These are phyloP conservation scores for Colletotrichum costaricense DNA, from an alignment of 2,329 filamentous ascomycete genomes.

Conservation along the genomic window DNA sequence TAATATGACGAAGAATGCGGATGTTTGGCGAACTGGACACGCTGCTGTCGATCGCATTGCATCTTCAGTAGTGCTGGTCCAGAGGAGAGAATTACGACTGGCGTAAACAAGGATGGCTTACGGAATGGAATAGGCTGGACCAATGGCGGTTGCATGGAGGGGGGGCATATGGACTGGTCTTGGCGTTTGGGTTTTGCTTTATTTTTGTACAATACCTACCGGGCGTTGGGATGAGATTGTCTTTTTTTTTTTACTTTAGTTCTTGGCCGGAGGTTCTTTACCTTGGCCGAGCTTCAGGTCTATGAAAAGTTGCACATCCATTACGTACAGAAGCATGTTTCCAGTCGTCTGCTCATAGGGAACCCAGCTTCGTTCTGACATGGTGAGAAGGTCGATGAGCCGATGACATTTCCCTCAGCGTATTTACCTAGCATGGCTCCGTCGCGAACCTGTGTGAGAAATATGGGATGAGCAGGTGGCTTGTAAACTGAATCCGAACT, in stretches of 20 bases:
- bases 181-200: constrained; percentile 18
- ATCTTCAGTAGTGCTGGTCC: not conserved
- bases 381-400: not conserved
- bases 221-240: constrained; percentile 22
- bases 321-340: not conserved
- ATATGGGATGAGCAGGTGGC: not conserved
- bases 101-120: constrained; percentile 23
- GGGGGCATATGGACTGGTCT: constrained; percentile 9
- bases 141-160: constrained; percentile 8
- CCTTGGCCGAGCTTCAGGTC: constrained; percentile 5
- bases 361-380: not conserved
- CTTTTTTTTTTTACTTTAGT: constrained; percentile 5
- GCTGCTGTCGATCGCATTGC: not conserved
- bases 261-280: not conserved
- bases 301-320: constrained; percentile 22
- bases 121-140: constrained; percentile 8
- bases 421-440: not conserved
- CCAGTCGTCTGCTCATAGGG: not conserved
- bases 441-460: not conserved
- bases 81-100: constrained; percentile 17
- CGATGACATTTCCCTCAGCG: not conserved
- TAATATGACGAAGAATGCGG: constrained; percentile 21
- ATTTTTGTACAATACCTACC: constrained; percentile 25
- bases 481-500: not conserved
- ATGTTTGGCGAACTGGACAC: not conserved